These are phyloP conservation scores for Millerozyma miso DNA, from an alignment of 805 yeast species.

Conservation along the genomic window DNA sequence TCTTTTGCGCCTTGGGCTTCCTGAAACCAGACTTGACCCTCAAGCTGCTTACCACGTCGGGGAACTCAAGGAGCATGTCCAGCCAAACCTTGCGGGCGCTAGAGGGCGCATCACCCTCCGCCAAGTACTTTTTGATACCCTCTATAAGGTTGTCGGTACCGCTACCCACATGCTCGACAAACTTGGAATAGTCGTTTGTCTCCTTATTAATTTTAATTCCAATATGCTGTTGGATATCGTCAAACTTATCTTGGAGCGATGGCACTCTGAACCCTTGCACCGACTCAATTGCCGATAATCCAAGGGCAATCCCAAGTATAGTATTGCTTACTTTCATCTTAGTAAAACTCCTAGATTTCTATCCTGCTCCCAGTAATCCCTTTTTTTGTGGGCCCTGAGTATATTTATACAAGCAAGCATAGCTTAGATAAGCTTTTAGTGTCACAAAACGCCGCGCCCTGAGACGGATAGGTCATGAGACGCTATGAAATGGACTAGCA, in stretches of 20 bases:
- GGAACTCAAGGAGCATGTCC: constrained; percentile 59
- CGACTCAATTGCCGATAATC: constrained; percentile 13
- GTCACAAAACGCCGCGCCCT: neutral
- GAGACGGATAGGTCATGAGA: neutral
- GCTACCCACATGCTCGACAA: constrained; percentile 8
- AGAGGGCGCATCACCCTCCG: constrained; percentile 35
- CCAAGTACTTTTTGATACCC: constrained; percentile 48
- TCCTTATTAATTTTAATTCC: constrained; percentile 6
- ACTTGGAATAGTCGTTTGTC: constrained; percentile 3
- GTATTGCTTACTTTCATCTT: constrained; percentile 19
- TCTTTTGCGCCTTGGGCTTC: constrained; percentile 31
- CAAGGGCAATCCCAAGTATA: constrained; percentile 13
- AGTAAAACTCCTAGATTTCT: neutral
- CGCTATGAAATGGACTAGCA: too few species aligned
- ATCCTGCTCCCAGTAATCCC: neutral
- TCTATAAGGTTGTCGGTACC: constrained; percentile 32
- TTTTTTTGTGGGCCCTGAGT: neutral
- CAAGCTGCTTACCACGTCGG: constrained; percentile 49
- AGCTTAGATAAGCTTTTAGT: neutral
- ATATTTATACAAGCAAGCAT: neutral
- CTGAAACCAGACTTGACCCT: constrained; percentile 49
- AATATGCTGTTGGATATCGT: constrained; percentile 16
- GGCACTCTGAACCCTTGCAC: constrained; percentile 21
- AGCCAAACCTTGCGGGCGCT: constrained; percentile 55
- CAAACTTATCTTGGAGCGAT: constrained; percentile 8